Evolutionary conservation across 352 stramenopile genomes (phyloP).

Genomic region (Phytophthora idaei): DNA sequence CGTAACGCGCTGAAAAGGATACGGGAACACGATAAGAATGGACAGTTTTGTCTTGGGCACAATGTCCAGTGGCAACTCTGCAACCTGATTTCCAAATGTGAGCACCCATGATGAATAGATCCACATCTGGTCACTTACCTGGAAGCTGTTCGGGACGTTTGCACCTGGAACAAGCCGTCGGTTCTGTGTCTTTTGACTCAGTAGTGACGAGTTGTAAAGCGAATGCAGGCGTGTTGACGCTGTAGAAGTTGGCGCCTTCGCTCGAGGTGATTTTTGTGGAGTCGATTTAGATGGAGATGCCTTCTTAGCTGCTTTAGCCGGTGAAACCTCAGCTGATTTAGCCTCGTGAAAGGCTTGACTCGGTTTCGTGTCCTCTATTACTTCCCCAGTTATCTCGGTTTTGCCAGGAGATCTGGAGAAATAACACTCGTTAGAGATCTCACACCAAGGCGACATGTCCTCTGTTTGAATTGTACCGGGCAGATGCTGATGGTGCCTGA

Average conservation of each 20-base stretch:
- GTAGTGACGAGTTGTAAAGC: constrained; percentile 43
- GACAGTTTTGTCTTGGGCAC: constrained; percentile 63
- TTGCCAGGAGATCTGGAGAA: constrained; percentile 6
- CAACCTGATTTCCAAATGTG: constrained; percentile 32
- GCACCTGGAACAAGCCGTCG: constrained; percentile 12
- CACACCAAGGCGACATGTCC: not conserved
- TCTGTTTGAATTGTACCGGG: constrained; percentile 15
- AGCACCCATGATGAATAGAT: not conserved
- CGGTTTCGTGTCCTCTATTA: not conserved
- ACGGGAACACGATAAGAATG: constrained; percentile 65
- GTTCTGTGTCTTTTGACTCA: constrained; percentile 25
- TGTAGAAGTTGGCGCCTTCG: not conserved
- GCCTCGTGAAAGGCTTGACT: not conserved
- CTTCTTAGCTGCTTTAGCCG: not conserved
- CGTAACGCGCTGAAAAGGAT: constrained; percentile 67
- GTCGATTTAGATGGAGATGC: constrained; percentile 1
- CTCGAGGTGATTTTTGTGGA: constrained; percentile 1
- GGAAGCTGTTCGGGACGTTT: constrained; percentile 34
- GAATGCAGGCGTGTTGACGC: constrained; percentile 36
- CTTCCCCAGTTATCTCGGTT: not conserved
- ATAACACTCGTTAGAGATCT: constrained; percentile 3
- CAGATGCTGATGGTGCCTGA: constrained; percentile 3
- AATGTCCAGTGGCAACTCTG: constrained; percentile 58
- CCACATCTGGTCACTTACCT: constrained; percentile 16
- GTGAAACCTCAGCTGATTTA: too few relatives aligned